Evolutionary conservation across 345 rosid species (phyloP).

Genomic region (Citrus inodora): DNA sequence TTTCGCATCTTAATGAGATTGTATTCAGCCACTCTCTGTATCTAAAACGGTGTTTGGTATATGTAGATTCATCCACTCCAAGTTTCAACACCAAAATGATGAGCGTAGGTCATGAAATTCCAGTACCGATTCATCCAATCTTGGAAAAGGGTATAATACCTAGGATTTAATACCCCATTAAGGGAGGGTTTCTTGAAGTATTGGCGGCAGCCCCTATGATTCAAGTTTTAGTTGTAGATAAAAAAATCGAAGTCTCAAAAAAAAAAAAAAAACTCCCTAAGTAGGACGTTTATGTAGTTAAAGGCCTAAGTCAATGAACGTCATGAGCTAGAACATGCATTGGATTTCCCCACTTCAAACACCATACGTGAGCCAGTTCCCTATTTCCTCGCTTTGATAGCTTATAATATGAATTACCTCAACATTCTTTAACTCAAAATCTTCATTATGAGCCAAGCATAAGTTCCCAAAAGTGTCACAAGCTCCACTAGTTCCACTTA

Average conservation of each 20-base stretch:
- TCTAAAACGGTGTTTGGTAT: no score
- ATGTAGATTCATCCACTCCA: neutral
- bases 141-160: neutral
- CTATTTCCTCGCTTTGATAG: no score
- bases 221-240: neutral
- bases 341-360: no score
- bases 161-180: neutral
- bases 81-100: neutral
- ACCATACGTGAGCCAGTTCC: no score
- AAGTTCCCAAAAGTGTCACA: slow-evolving; percentile 81
- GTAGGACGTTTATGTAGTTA: neutral
- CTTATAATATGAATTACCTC: slow-evolving; percentile 52
- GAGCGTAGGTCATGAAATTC: neutral
- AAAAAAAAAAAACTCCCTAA: neutral
- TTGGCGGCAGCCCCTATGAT: neutral
- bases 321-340: neutral
- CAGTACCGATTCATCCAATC: neutral
- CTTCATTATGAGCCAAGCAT: slow-evolving; percentile 68
- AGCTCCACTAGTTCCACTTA: slow-evolving; percentile 85
- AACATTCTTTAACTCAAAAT: slow-evolving; percentile 74
- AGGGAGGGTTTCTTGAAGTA: neutral
- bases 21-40: neutral
- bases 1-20: no score
- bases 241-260: neutral
- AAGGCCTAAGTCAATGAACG: neutral